phyloP scores from a whole-genome alignment of 805 yeast species.

The Saccharomycopsis synnaedendra region DNA sequence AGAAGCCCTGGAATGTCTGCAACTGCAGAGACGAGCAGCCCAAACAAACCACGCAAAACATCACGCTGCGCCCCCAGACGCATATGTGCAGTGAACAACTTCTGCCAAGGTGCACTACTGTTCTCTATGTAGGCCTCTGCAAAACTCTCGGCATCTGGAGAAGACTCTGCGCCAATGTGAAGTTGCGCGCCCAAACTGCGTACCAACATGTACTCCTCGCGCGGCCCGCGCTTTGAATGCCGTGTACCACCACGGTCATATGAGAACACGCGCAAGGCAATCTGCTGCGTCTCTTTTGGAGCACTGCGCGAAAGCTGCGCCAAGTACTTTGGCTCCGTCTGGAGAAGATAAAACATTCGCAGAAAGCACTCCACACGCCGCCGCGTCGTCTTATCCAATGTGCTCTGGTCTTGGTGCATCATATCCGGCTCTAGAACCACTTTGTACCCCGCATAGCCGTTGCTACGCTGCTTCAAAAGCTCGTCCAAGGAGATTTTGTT shows the following conservation, averaged over 20 bases:
- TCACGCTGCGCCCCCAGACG: constrained; percentile 26
- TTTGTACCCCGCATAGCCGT: constrained; percentile 16
- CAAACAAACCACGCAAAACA: constrained; percentile 24
- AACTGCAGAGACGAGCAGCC: constrained; percentile 27
- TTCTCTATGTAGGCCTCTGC: constrained; percentile 18
- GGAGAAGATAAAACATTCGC: constrained; percentile 69
- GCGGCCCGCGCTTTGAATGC: constrained; percentile 18
- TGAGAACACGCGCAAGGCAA: constrained; percentile 25
- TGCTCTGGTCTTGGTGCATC: constrained; percentile 16
- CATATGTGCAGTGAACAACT: constrained; percentile 28
- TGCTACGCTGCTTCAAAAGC: constrained; percentile 32
- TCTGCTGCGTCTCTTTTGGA: constrained; percentile 22
- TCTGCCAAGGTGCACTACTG: constrained; percentile 30
- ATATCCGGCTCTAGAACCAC: constrained; percentile 7
- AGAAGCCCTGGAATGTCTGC: constrained; percentile 31
- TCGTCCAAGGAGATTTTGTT: constrained; percentile 74
- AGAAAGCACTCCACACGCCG: constrained; percentile 59
- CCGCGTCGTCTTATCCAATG: constrained; percentile 24
- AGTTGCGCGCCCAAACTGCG: constrained; percentile 42
- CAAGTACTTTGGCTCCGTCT: constrained; percentile 71
- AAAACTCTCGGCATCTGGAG: constrained; percentile 19
- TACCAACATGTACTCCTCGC: constrained; percentile 64
- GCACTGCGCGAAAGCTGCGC: neutral
- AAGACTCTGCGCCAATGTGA: constrained; percentile 27
- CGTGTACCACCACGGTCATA: constrained; percentile 20